Conservation (phyloP, 257 asterid genomes). For the Solanum sejunctum region DNA sequence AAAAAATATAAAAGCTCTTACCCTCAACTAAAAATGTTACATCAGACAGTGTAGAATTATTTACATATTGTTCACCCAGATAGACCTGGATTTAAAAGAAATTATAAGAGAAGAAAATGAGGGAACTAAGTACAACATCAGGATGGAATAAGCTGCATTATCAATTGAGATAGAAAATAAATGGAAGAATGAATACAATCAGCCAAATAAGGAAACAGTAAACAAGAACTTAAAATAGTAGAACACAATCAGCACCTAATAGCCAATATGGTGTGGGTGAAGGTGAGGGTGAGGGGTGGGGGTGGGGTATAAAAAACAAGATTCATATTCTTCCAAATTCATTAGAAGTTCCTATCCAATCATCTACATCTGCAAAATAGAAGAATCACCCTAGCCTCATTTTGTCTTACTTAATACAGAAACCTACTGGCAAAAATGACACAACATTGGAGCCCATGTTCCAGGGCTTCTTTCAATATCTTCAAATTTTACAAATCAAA, state of each 20-base stretch:
- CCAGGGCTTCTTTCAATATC: neutral
- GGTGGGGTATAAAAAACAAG: no score
- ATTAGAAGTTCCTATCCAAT: neutral
- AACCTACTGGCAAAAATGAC: neutral
- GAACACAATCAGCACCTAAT: neutral
- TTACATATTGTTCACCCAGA: slow-evolving; percentile 91
- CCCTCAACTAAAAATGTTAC: slow-evolving; percentile 98
- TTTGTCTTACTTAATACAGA: neutral
- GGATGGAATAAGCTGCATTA: neutral
- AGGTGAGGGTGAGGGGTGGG: no score
- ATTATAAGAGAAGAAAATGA: neutral
- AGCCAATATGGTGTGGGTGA: neutral
- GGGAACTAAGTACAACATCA: neutral
- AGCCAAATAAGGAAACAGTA: neutral
- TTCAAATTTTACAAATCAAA: neutral
- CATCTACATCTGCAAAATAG: neutral
- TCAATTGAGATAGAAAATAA: neutral
- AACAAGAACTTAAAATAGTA: neutral
- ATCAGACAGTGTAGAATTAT: slow-evolving; percentile 77
- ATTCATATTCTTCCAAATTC: neutral
- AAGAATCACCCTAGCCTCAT: neutral
- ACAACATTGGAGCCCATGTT: neutral
- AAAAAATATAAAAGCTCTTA: slow-evolving; percentile 8
- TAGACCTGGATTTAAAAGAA: slow-evolving; percentile 53
- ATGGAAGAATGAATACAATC: neutral